These are phyloP conservation scores for Mucuna pruriens DNA, from an alignment of 306 rosid species.

Conservation along the genomic window DNA sequence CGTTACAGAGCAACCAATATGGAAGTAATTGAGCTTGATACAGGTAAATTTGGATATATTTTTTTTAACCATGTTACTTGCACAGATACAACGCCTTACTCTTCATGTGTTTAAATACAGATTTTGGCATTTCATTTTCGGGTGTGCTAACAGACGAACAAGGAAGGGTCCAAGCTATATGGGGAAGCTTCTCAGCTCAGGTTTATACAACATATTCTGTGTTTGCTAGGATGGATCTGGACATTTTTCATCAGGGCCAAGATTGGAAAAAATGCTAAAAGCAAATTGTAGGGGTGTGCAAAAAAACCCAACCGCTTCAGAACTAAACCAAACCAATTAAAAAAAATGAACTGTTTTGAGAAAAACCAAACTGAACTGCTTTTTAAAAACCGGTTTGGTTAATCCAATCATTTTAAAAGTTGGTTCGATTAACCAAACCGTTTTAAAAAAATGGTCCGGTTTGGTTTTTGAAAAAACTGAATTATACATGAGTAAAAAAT, in stretches of 20 bases:
- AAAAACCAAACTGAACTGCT: too few species aligned
- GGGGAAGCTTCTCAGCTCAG: constrained; percentile 99
- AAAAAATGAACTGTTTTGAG: too few species aligned
- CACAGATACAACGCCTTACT: constrained; percentile 25
- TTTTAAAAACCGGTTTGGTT: too few species aligned
- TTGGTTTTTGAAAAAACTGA: too few species aligned
- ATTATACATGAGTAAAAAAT: too few species aligned
- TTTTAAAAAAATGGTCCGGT: too few species aligned
- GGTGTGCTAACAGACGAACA: constrained; percentile 92
- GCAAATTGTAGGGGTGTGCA: too few species aligned
- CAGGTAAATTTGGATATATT: constrained; percentile 56
- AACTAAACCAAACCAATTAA: too few species aligned
- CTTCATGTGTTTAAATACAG: constrained; percentile 46
- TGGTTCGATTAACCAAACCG: too few species aligned
- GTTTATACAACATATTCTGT: constrained; percentile 53
- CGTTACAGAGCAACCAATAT: constrained; percentile 94
- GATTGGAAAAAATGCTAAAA: constrained; percentile 1
- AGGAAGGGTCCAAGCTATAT: constrained; percentile 93
- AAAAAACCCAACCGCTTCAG: too few species aligned
- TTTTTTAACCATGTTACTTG: constrained; percentile 20
- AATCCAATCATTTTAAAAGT: too few species aligned
- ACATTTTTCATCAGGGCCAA: not conserved
- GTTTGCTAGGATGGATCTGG: constrained; percentile 14
- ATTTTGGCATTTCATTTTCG: constrained; percentile 94
- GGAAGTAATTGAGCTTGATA: constrained; percentile 99